These are phyloP conservation scores for Phellinidium pouzarii DNA, from an alignment of 1,284 basidiomycete species.

Conservation along the genomic window DNA sequence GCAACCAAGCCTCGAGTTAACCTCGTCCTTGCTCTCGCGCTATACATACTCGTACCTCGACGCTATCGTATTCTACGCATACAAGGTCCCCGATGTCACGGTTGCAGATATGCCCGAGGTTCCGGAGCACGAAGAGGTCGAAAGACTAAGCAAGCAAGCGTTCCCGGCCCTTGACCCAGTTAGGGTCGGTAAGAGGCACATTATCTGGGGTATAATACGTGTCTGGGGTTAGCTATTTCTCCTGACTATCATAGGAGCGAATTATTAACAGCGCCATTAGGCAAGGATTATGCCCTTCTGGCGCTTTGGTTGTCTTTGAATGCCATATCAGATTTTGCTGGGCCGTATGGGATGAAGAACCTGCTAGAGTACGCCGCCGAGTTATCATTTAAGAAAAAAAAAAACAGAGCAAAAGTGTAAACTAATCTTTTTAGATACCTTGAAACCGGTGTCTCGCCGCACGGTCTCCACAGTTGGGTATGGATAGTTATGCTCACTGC, in stretches of 20 bases:
- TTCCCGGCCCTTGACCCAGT: slow-evolving; percentile 2
- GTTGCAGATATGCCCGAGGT: slow-evolving; percentile 15
- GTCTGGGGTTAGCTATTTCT: background rate
- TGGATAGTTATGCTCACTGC: slow-evolving; percentile 14
- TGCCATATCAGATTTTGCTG: slow-evolving; percentile 9
- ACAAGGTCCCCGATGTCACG: slow-evolving; percentile 14
- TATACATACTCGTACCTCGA: slow-evolving; percentile 12
- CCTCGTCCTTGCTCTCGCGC: slow-evolving; percentile 11
- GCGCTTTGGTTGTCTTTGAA: background rate
- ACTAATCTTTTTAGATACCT: slow-evolving; percentile 9
- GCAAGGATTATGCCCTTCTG: slow-evolving; percentile 4
- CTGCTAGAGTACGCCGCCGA: slow-evolving; percentile 10
- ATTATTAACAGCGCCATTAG: background rate
- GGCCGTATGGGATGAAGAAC: slow-evolving; percentile 12
- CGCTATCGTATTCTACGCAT: slow-evolving; percentile 15
- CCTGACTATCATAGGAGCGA: background rate
- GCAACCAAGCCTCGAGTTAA: slow-evolving; percentile 14
- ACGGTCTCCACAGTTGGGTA: slow-evolving; percentile 12
- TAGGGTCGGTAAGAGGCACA: slow-evolving; percentile 15
- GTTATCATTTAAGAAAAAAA: background rate
- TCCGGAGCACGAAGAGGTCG: background rate
- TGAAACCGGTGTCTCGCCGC: slow-evolving; percentile 9
- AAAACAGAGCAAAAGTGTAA: background rate
- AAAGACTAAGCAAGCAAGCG: background rate
- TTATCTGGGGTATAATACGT: slow-evolving; percentile 14